Conservation (phyloP, 1,284 basidiomycete species). For the Volvariella surrecta region DNA sequence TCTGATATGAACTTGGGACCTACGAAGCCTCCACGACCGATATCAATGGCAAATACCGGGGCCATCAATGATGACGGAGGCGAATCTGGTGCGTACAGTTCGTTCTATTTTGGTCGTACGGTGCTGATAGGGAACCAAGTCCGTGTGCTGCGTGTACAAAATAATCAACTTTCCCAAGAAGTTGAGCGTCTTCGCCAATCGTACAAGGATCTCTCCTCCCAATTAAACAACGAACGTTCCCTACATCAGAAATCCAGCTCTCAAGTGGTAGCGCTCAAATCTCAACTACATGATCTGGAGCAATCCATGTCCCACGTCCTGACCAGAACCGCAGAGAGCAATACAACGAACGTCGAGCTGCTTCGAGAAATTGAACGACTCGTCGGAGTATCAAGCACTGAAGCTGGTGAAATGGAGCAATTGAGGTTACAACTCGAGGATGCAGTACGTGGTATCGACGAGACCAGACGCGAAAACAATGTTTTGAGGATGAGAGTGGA, state of each 20-base stretch:
- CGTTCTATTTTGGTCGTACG: too few relatives aligned
- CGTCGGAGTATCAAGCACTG: too few relatives aligned
- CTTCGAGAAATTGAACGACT: slow-evolving; percentile 18
- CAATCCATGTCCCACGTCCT: slow-evolving; percentile 22
- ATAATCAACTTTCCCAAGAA: too few relatives aligned
- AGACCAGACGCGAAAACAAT: slow-evolving; percentile 13
- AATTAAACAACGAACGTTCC: slow-evolving; percentile 12
- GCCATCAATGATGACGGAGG: too few relatives aligned
- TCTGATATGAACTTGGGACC: not conserved
- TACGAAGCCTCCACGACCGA: too few relatives aligned
- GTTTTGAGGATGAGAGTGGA: slow-evolving; percentile 1
- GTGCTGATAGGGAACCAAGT: too few relatives aligned
- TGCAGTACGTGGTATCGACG: slow-evolving; percentile 7
- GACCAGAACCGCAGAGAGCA: slow-evolving; percentile 15
- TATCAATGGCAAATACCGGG: too few relatives aligned
- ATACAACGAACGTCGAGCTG: slow-evolving; percentile 17
- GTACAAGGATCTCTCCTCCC: not conserved
- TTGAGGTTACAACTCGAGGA: not conserved
- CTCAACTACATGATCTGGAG: slow-evolving; percentile 24
- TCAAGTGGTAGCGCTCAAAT: slow-evolving; percentile 16
- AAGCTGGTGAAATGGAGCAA: slow-evolving; percentile 5
- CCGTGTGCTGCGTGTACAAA: too few relatives aligned
- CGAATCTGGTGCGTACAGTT: too few relatives aligned
- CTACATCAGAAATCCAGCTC: slow-evolving; percentile 13
- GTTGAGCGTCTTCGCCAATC: not conserved